Conservation (phyloP, 495 filamentous ascomycete species). For the Pyronema domesticum region DNA sequence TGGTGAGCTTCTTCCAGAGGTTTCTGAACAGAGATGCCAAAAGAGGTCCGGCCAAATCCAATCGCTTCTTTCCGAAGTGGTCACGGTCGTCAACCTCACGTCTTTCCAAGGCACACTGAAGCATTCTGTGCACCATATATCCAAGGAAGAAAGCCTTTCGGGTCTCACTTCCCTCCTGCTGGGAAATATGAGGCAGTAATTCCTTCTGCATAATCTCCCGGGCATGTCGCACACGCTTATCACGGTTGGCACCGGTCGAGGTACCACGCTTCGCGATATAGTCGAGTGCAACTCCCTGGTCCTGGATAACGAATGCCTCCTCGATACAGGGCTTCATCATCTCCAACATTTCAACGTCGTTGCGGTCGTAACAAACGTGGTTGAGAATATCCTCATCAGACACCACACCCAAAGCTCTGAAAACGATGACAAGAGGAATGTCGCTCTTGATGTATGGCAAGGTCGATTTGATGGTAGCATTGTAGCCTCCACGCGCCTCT, state of each 20-base stretch:
- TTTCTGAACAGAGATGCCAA: slow-evolving; percentile 82
- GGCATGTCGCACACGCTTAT: slow-evolving; percentile 78
- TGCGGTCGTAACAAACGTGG: slow-evolving; percentile 88
- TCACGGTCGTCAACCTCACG: slow-evolving; percentile 91
- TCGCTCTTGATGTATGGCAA: slow-evolving; percentile 87
- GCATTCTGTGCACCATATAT: slow-evolving; percentile 91
- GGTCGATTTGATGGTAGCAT: slow-evolving; percentile 72
- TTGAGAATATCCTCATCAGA: slow-evolving; percentile 97
- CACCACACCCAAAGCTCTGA: slow-evolving; percentile 86
- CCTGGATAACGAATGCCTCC: slow-evolving; percentile 88
- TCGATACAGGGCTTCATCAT: slow-evolving; percentile 93
- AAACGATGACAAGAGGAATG: slow-evolving; percentile 83
- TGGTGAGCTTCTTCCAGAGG: slow-evolving; percentile 68
- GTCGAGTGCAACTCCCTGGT: slow-evolving; percentile 85
- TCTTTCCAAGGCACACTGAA: slow-evolving; percentile 79
- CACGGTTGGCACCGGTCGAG: slow-evolving; percentile 52
- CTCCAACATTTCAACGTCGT: slow-evolving; percentile 91
- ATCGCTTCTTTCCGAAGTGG: slow-evolving; percentile 96
- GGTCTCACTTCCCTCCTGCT: slow-evolving; percentile 88
- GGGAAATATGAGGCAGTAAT: slow-evolving; percentile 87
- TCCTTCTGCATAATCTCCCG: slow-evolving; percentile 93
- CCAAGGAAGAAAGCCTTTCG: slow-evolving; percentile 96
- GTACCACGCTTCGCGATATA: slow-evolving; percentile 86
- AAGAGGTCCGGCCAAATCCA: slow-evolving; percentile 87
- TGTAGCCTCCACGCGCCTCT: slow-evolving; percentile 60